phyloP scores from a whole-genome alignment of 2,329 filamentous ascomycete genomes.

The Beauveria scarabaeidicola region DNA sequence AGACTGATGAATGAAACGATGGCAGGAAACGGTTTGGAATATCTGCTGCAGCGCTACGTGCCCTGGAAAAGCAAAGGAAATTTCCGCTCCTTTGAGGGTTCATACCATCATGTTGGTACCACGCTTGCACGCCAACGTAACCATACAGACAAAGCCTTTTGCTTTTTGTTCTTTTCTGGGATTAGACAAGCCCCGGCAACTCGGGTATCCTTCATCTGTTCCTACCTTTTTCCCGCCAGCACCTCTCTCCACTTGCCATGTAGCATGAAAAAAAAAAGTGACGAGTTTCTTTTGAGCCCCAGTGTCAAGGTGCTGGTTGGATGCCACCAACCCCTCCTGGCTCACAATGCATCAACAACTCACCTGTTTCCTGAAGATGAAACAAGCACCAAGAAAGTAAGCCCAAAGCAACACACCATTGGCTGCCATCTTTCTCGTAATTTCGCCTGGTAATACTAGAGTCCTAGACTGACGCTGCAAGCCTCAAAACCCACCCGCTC shows the following conservation, averaged over 20 bases:
- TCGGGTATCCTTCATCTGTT: slow-evolving; percentile 1
- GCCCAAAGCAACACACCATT: neutral
- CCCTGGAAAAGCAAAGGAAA: neutral
- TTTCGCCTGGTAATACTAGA: neutral
- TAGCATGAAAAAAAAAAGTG: neutral
- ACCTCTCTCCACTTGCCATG: neutral
- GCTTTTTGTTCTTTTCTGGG: neutral
- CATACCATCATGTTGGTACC: neutral
- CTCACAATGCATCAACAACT: neutral
- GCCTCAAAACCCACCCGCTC: neutral
- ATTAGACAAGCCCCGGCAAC: neutral
- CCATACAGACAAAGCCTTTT: neutral
- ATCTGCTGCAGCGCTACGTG: neutral
- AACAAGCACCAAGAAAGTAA: neutral
- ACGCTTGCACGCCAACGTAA: neutral
- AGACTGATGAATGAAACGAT: neutral
- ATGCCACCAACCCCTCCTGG: neutral
- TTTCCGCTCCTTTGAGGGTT: neutral
- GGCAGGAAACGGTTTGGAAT: neutral
- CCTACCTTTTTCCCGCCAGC: neutral
- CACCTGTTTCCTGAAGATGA: neutral
- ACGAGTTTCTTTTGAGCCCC: neutral
- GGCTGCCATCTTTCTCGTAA: neutral
- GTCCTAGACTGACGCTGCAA: neutral
- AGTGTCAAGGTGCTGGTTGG: neutral